Evolutionary conservation across 2,329 filamentous ascomycete genomes (phyloP), one percentile per base, ranked within the genome.

Genomic region (Sarocladium oryzae): DNA sequence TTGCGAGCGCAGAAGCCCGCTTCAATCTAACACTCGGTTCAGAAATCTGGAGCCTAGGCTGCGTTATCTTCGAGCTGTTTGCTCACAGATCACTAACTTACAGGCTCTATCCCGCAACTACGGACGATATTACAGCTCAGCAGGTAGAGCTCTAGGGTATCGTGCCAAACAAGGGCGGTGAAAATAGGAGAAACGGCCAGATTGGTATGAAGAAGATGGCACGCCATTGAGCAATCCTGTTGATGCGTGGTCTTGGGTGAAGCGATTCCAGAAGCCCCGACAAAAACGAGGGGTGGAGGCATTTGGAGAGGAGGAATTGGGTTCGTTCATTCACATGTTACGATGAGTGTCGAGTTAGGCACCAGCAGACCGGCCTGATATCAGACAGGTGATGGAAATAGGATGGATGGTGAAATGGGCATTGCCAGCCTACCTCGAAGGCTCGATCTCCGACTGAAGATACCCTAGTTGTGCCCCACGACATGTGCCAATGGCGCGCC

Each of bases 21-120:
- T n/a, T n/a, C n/a, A n/a, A n/a, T 11, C 57, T 70, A 4, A 63
- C 64, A 1, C 68, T 61, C 35, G 18, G 62, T 20, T 63, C 66
- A 0, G 69, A 72, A 36, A 68, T 71, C n/a, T 72, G 69, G 69
- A 66, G 60, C 7, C 63, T 72, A 10, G 65, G 58, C 0, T 67
- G 61, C 51, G 52, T 61, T 0, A 66, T 71, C 38, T 72, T 63
- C 63, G 51, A 53, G 13, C 61, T 71, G 18, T 53, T 72, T 8
- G 63, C 56, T 4, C 52, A 53, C 21, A 51, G 49, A 16, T 45
- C 52, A 1, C 49, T 58, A 15, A 49, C 59, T 9, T 54, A 56
- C 16, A 51, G 36, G 2, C 37, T 50, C 8, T 21, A 9, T 21
- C 10, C 56, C 2, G 11, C 28, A 1, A n/a, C 40, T 1, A 51